phyloP scores from a whole-genome alignment of 345 rosid species.

The Euclidium syriacum region DNA sequence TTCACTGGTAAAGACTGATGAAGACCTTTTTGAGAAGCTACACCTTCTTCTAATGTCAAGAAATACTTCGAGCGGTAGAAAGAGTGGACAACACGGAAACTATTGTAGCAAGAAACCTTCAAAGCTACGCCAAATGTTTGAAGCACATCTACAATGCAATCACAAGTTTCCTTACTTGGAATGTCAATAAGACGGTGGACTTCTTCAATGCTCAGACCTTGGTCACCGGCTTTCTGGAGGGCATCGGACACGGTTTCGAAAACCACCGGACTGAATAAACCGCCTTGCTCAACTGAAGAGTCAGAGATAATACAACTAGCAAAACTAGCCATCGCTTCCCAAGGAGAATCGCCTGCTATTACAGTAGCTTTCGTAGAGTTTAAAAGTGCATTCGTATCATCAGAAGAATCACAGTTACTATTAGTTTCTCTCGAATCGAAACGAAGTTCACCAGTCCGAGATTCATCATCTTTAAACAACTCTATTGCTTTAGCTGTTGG shows the following conservation, averaged over 20 bases:
- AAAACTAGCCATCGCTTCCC: conserved; percentile 75
- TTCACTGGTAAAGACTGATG: conserved; percentile 30
- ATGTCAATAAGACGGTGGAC: conserved; percentile 40
- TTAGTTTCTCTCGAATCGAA: conserved; percentile 24
- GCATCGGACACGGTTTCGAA: conserved; percentile 49
- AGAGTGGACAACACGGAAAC: conserved; percentile 67
- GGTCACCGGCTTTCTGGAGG: conserved; percentile 92
- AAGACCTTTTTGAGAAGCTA: conserved; percentile 27
- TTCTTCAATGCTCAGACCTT: conserved; percentile 72
- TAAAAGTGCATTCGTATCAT: conserved; percentile 34
- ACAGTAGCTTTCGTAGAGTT: conserved; percentile 32
- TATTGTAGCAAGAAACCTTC: conserved; percentile 67
- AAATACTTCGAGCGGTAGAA: conserved; percentile 77
- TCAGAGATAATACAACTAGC: conserved; percentile 40
- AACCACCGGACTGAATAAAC: conserved; percentile 41
- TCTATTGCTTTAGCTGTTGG: conserved; percentile 41
- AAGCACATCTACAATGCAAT: conserved; percentile 59
- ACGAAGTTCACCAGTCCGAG: conserved; percentile 35
- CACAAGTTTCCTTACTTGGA: conserved; percentile 39
- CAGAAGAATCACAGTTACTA: conserved; percentile 30
- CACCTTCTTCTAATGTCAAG: conserved; percentile 38
- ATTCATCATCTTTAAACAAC: conserved; percentile 42
- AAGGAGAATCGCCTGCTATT: conserved; percentile 44
- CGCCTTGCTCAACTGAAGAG: conserved; percentile 29
- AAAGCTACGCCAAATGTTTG: conserved; percentile 72